phyloP scores from a whole-genome alignment of 1,284 basidiomycete genomes.

The Heterobasidion occidentale region DNA sequence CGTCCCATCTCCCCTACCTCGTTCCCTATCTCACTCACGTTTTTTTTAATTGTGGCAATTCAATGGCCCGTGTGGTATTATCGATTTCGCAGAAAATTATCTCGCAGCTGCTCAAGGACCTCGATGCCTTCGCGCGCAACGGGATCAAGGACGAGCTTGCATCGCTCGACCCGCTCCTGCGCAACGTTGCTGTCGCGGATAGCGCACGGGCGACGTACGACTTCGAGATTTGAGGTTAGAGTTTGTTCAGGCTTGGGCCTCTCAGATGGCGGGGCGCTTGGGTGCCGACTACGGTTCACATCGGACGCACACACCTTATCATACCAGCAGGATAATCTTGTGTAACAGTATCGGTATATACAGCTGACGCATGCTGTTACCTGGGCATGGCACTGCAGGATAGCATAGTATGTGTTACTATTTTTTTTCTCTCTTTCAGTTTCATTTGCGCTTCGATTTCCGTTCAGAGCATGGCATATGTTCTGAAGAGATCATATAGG shows the following conservation, averaged over 20 bases:
- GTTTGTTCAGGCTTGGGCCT: too few species aligned
- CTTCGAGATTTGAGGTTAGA: constrained; percentile 6
- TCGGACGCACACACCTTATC: background rate
- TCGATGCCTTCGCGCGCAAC: constrained; percentile 71
- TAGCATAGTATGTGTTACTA: background rate
- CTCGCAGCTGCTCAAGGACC: constrained; percentile 66
- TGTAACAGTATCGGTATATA: background rate
- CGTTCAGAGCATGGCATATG: too few species aligned
- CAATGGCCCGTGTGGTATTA: background rate
- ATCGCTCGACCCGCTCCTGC: constrained; percentile 68
- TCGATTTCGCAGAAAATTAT: constrained; percentile 62
- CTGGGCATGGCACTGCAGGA: too few species aligned
- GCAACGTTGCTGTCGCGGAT: constrained; percentile 32
- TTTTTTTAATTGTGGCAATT: background rate
- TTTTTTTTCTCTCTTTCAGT: background rate
- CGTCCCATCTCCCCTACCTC: background rate
- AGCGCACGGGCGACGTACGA: constrained; percentile 11
- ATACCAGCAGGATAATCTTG: background rate
- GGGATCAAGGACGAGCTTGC: constrained; percentile 77
- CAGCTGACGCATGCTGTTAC: background rate
- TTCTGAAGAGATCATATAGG: too few species aligned
- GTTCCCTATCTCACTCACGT: background rate
- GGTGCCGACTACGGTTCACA: background rate
- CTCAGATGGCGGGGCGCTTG: too few species aligned
- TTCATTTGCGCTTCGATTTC: too few species aligned